phyloP scores from a whole-genome alignment of 441 rosid genomes.

The Euphorbia corollata region DNA sequence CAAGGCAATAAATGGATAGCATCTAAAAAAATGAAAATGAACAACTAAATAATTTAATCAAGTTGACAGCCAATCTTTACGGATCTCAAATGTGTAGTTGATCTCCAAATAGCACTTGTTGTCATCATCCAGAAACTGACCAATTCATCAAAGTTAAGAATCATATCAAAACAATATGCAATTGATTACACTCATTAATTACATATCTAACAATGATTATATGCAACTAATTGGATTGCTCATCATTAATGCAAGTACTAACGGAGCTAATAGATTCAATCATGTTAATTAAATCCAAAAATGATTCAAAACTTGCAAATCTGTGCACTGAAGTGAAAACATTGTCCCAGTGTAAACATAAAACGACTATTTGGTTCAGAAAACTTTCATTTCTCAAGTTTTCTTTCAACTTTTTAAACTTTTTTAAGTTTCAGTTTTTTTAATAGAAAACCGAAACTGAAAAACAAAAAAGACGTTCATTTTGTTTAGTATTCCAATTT shows the following conservation, averaged over 20 bases:
- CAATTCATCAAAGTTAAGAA: conserved; percentile 5
- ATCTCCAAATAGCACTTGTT: conserved; percentile 84
- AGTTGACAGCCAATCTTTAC: conserved; percentile 58
- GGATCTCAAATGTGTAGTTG: conserved; percentile 82
- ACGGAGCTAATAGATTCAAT: not conserved
- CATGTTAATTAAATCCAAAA: too few species aligned
- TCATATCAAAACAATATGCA: not conserved
- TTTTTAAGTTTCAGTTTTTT: too few species aligned
- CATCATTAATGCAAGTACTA: not conserved
- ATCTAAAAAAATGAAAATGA: too few species aligned
- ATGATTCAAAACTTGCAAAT: not conserved
- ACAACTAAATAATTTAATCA: not conserved
- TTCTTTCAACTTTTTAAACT: too few species aligned
- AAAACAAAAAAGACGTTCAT: too few species aligned
- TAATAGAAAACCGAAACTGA: too few species aligned
- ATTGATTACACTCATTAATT: not conserved
- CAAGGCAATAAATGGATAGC: too few species aligned
- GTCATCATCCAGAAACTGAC: conserved; percentile 82
- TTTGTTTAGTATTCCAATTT: too few species aligned
- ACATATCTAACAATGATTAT: not conserved
- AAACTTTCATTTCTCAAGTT: too few species aligned
- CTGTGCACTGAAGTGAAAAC: too few species aligned
- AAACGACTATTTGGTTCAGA: too few species aligned
- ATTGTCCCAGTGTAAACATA: too few species aligned
- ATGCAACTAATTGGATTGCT: not conserved